A percentile compares a stretch with the other conserved stretches of the same genome.
These are phyloP conservation scores for Thraustochytrium striatum DNA, from an alignment of 352 stramenopile genomes.

Conservation along the genomic window DNA sequence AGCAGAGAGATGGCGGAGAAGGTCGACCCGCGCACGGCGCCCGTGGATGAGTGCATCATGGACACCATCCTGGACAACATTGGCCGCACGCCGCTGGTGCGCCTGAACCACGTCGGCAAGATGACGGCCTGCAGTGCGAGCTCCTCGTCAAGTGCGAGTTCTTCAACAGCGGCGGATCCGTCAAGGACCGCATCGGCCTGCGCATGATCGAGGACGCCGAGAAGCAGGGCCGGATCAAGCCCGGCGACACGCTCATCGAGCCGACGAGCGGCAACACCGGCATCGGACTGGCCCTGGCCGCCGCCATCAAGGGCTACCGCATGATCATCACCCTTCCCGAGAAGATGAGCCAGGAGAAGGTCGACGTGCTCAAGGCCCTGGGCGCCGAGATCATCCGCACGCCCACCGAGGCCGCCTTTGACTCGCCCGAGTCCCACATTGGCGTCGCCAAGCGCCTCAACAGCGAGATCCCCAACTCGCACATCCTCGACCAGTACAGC, in stretches of 20 bases:
- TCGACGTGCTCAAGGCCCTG: slow-evolving; percentile 87
- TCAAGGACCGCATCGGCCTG: slow-evolving; percentile 78
- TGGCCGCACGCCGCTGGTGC: slow-evolving; percentile 88
- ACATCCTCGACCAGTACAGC: slow-evolving; percentile 95
- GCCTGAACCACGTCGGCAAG: slow-evolving; percentile 73
- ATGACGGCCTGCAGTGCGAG: slow-evolving; percentile 73
- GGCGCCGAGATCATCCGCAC: slow-evolving; percentile 92
- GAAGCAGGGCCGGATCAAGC: slow-evolving; percentile 71
- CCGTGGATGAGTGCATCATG: slow-evolving; percentile 68
- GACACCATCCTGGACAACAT: slow-evolving; percentile 87
- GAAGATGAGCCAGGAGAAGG: slow-evolving; percentile 91
- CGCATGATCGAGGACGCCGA: slow-evolving; percentile 83
- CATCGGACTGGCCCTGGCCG: slow-evolving; percentile 92
- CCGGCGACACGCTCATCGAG: slow-evolving; percentile 89
- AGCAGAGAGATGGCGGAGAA: not conserved
- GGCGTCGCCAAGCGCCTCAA: slow-evolving; percentile 84
- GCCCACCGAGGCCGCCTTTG: slow-evolving; percentile 87
- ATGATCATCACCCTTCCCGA: slow-evolving; percentile 86
- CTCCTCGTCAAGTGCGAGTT: slow-evolving; percentile 90
- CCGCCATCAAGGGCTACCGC: slow-evolving; percentile 91
- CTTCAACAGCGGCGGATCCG: slow-evolving; percentile 83
- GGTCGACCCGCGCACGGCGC: slow-evolving; percentile 23
- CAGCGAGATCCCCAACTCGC: slow-evolving; percentile 85
- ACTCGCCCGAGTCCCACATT: slow-evolving; percentile 91
- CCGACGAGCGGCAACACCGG: slow-evolving; percentile 92